Percentiles rank a stretch among this genome's conserved stretches.
These are phyloP conservation scores for Sphaerulina populicola DNA, from an alignment of 2,329 filamentous ascomycete species.

Conservation along the genomic window DNA sequence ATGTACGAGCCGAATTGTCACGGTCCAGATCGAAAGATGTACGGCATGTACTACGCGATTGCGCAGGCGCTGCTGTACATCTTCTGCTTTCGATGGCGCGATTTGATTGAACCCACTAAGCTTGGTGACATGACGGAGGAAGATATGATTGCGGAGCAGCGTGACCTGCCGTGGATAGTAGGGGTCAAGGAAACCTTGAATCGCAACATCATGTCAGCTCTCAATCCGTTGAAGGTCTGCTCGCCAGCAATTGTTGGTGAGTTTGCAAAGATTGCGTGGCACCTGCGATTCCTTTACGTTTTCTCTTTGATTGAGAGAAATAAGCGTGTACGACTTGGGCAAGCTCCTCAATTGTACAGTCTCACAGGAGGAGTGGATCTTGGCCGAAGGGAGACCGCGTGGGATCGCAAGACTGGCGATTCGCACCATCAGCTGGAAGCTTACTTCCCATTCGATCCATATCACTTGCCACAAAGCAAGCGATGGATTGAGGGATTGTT, in stretches of 20 bases:
- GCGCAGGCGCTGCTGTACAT: conserved; percentile 89
- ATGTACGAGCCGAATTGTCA: conserved; percentile 66
- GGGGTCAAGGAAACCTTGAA: conserved; percentile 65
- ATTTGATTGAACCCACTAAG: conserved; percentile 56
- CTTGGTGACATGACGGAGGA: conserved; percentile 41
- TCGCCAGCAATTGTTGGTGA: conserved; percentile 82
- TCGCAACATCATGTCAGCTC: conserved; percentile 71
- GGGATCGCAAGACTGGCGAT: conserved; percentile 55
- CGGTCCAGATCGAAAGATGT: conserved; percentile 76
- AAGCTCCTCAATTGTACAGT: conserved; percentile 48
- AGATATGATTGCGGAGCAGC: conserved; percentile 53
- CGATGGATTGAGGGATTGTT: conserved; percentile 83
- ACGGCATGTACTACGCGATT: conserved; percentile 76
- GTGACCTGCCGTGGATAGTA: conserved; percentile 70
- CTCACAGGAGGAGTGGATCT: conserved; percentile 44
- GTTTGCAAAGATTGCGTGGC: conserved; percentile 79
- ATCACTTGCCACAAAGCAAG: conserved; percentile 78
- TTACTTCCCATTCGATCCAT: conserved; percentile 96
- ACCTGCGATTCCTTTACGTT: conserved; percentile 81
- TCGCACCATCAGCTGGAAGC: conserved; percentile 78
- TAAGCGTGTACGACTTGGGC: conserved; percentile 74
- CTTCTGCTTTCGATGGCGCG: conserved; percentile 96
- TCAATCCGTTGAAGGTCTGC: conserved; percentile 94
- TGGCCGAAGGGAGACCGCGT: conserved; percentile 49
- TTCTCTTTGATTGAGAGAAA: conserved; percentile 83